A percentile compares a stretch with the other conserved stretches of the same genome.
Conservation (phyloP, 495 filamentous ascomycete genomes). For the Hypoxylon subgilvum region DNA sequence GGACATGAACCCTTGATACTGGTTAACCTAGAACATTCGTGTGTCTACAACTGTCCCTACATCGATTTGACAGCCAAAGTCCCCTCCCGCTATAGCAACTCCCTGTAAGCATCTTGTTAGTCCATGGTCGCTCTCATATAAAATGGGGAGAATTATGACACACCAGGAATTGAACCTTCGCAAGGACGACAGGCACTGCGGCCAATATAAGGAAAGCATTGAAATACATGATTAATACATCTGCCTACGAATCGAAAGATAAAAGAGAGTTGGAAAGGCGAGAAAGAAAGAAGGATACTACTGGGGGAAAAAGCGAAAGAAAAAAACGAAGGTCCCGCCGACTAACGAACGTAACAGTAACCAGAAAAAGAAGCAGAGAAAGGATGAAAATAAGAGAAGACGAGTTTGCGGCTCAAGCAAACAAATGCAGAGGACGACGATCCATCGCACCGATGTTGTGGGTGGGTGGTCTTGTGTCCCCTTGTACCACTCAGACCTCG, state of each 20-base stretch:
- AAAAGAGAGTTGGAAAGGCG: slow-evolving; percentile 18
- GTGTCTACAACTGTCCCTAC: slow-evolving; percentile 37
- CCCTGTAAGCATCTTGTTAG: slow-evolving; percentile 38
- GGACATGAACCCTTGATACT: slow-evolving; percentile 43
- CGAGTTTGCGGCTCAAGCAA: slow-evolving; percentile 27
- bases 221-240: slow-evolving; percentile 39
- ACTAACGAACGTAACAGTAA: slow-evolving; percentile 17
- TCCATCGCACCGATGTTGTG: slow-evolving; percentile 16
- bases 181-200: slow-evolving; percentile 31
- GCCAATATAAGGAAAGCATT: slow-evolving; percentile 23
- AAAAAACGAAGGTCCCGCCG: slow-evolving; percentile 33
- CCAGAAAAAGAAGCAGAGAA: background rate
- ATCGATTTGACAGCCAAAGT: slow-evolving; percentile 59
- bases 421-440: slow-evolving; percentile 13
- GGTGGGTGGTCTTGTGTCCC: too few species aligned
- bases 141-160: slow-evolving; percentile 12
- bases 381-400: slow-evolving; percentile 1
- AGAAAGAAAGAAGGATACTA: slow-evolving; percentile 6
- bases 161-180: slow-evolving; percentile 45
- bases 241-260: slow-evolving; percentile 11
- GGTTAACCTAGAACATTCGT: slow-evolving; percentile 19
- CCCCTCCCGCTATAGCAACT: slow-evolving; percentile 53
- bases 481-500: slow-evolving; percentile 8
- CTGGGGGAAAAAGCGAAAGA: slow-evolving; percentile 16
- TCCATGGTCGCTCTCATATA: background rate